phyloP scores from a whole-genome alignment of 352 stramenopile species.

The Pythium monospermum region DNA sequence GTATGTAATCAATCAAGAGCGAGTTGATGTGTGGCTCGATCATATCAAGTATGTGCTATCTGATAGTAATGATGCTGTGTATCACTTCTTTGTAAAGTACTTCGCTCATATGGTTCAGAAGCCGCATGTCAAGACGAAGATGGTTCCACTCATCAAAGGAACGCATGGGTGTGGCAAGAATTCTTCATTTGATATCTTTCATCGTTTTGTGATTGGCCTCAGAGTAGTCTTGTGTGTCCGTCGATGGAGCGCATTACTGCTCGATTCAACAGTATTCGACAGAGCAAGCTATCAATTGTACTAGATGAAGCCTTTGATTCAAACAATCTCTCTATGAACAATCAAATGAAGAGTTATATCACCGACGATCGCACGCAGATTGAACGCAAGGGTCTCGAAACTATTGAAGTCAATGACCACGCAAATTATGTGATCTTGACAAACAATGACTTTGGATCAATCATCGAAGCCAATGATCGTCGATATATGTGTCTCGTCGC shows the following conservation, averaged over 20 bases:
- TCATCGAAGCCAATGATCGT: slow-evolving; percentile 16
- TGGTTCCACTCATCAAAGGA: slow-evolving; percentile 14
- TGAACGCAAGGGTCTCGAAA: slow-evolving; percentile 18
- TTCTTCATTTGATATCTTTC: slow-evolving; percentile 11
- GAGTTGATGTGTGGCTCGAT: slow-evolving; percentile 14
- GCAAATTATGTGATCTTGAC: slow-evolving; percentile 19
- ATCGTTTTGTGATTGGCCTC: slow-evolving; percentile 17
- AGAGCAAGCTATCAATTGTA: slow-evolving; percentile 19
- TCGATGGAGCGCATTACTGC: slow-evolving; percentile 13
- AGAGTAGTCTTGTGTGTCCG: slow-evolving; percentile 8
- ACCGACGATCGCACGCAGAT: slow-evolving; percentile 16
- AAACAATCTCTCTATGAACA: slow-evolving; percentile 11
- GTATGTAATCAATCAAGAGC: slow-evolving; percentile 14
- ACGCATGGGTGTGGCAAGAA: slow-evolving; percentile 11
- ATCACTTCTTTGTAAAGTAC: slow-evolving; percentile 9
- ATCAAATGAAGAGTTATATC: slow-evolving; percentile 18
- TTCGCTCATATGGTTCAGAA: slow-evolving; percentile 13
- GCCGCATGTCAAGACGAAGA: slow-evolving; percentile 9
- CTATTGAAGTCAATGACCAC: slow-evolving; percentile 18
- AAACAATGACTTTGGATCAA: slow-evolving; percentile 16
- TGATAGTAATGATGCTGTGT: slow-evolving; percentile 11
- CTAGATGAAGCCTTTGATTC: slow-evolving; percentile 20
- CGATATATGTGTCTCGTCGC: slow-evolving; percentile 15
- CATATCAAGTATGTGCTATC: slow-evolving; percentile 16
- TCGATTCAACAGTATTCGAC: slow-evolving; percentile 17